Percentiles rank a stretch among this genome's conserved stretches.
Evolutionary conservation across 352 stramenopile species (phyloP).

Genomic region (Globisporangium heterothallicum): DNA sequence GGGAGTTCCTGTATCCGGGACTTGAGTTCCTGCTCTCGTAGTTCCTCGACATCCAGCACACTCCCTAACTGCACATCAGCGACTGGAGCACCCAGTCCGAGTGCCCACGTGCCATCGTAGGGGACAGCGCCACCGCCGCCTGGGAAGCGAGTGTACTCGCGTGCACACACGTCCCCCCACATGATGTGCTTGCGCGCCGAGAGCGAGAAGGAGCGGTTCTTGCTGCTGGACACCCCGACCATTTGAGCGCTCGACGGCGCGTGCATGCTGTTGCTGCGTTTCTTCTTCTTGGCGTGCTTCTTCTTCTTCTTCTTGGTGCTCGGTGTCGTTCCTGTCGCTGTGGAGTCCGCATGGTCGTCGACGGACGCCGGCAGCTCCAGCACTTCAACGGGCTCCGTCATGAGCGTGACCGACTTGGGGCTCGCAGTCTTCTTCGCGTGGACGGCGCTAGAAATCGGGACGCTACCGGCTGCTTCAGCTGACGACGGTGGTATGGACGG

Average conservation of each 20-base stretch:
- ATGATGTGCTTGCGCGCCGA: constrained; percentile 63
- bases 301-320: constrained; percentile 57
- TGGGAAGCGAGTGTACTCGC: constrained; percentile 78
- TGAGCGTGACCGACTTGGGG: constrained; percentile 38
- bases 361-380: constrained; percentile 24
- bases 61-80: constrained; percentile 64
- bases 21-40: constrained; percentile 43
- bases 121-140: constrained; percentile 69
- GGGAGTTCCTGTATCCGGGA: constrained; percentile 52
- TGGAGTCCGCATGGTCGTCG: background rate
- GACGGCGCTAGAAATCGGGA: background rate
- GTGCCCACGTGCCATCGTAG: constrained; percentile 77
- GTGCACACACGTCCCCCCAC: constrained; percentile 62
- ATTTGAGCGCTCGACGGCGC: constrained; percentile 23
- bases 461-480: background rate
- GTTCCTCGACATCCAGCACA: constrained; percentile 63
- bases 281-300: constrained; percentile 67
- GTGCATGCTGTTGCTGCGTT: constrained; percentile 68
- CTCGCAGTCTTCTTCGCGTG: constrained; percentile 9
- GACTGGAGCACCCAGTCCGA: constrained; percentile 59
- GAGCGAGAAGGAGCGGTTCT: constrained; percentile 63
- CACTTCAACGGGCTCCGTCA: constrained; percentile 37
- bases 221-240: constrained; percentile 21
- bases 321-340: background rate
- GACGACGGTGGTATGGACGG: background rate